Conservation (phyloP, 768 basidiomycete genomes). For the Lentinula lateritia region DNA sequence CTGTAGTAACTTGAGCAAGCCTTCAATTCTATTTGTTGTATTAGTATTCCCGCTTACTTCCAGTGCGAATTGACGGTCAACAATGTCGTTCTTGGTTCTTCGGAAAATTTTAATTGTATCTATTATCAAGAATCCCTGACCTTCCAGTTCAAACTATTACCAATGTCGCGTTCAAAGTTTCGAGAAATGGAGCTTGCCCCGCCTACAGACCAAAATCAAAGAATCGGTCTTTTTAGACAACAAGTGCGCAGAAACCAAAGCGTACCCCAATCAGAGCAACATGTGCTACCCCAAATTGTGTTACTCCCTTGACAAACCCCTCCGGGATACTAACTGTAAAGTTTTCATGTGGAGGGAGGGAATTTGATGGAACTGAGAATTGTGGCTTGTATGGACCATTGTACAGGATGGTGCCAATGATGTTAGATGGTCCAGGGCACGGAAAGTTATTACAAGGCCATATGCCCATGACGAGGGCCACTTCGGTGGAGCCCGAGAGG, state of each 20-base stretch:
- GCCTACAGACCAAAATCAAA: background rate
- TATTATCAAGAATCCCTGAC: background rate
- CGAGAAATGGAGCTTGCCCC: constrained; percentile 1
- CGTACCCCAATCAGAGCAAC: constrained; percentile 4
- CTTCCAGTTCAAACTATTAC: background rate
- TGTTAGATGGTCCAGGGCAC: constrained; percentile 17
- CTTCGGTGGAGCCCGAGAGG: constrained; percentile 33
- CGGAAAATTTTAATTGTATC: too few species aligned
- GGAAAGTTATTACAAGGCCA: constrained; percentile 26
- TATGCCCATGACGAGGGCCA: constrained; percentile 41
- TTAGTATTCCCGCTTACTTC: too few species aligned
- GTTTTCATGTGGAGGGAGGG: constrained; percentile 6
- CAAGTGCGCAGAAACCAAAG: background rate
- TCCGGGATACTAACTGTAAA: background rate
- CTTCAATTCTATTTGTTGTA: background rate
- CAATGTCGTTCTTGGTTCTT: too few species aligned
- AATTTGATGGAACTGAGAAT: constrained; percentile 1
- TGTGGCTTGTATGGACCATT: constrained; percentile 38
- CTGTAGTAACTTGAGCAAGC: background rate
- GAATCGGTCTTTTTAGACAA: too few species aligned
- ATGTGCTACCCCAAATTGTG: background rate
- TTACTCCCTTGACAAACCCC: background rate
- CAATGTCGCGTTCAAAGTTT: constrained; percentile 2
- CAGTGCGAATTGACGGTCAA: too few species aligned
- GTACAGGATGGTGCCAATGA: constrained; percentile 41